Evolutionary conservation across 1,139 yeast species (phyloP).

Genomic region (Protomyces lactucae-debilis): DNA sequence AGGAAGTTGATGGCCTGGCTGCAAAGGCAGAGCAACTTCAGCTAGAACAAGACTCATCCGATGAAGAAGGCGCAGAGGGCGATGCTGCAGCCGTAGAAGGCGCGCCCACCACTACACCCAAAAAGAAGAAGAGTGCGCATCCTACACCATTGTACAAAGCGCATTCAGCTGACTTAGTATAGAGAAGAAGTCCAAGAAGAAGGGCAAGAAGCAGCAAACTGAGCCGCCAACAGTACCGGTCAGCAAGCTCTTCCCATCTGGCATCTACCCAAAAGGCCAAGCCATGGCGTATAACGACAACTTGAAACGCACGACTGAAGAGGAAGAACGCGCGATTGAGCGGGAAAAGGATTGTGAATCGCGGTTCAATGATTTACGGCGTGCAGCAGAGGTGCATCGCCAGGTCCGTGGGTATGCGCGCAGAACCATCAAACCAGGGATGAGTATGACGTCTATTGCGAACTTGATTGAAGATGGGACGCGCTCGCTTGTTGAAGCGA

Average conservation of each 20-base stretch:
- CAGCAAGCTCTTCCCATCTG: constrained; percentile 63
- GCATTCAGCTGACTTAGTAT: constrained; percentile 32
- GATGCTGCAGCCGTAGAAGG: constrained; percentile 55
- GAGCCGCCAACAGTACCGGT: constrained; percentile 54
- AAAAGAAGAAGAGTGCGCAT: constrained; percentile 17
- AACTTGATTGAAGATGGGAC: constrained; percentile 82
- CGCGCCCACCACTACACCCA: constrained; percentile 36
- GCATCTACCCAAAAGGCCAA: constrained; percentile 80
- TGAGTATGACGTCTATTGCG: constrained; percentile 86
- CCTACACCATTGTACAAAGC: background rate
- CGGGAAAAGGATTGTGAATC: constrained; percentile 51
- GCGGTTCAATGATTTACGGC: constrained; percentile 81
- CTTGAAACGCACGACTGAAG: constrained; percentile 72
- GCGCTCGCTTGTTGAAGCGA: constrained; percentile 64
- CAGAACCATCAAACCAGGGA: constrained; percentile 76
- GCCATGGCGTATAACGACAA: constrained; percentile 52
- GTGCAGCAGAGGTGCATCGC: constrained; percentile 93
- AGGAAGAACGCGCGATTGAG: constrained; percentile 76
- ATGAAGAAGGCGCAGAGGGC: constrained; percentile 31
- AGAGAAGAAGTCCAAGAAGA: constrained; percentile 36
- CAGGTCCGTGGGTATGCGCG: constrained; percentile 80
- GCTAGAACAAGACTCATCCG: background rate
- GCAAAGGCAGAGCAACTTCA: background rate
- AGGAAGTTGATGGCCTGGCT: background rate
- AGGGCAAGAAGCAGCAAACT: constrained; percentile 38